Percentiles rank a stretch among this genome's conserved stretches.
These are phyloP conservation scores for Wickerhamiella brachini DNA, from an alignment of 805 yeast species.

Conservation along the genomic window DNA sequence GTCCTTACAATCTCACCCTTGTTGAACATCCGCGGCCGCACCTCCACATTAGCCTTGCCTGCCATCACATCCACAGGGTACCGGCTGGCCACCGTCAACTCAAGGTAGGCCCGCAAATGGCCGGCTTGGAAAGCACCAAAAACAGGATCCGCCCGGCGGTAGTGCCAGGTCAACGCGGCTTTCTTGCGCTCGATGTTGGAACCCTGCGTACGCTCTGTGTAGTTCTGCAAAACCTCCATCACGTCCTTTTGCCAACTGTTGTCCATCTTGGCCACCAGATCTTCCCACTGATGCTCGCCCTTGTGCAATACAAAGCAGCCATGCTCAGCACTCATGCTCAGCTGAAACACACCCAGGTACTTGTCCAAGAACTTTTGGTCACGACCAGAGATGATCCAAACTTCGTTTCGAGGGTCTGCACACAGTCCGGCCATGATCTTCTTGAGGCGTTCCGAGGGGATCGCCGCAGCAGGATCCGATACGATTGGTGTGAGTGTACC, in stretches of 20 bases:
- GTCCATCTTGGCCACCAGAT: constrained; percentile 66
- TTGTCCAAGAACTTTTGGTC: constrained; percentile 79
- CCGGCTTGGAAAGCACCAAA: constrained; percentile 78
- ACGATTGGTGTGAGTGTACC: constrained; percentile 97
- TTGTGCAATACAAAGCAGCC: constrained; percentile 79
- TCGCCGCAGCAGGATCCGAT: constrained; percentile 94
- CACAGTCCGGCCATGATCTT: constrained; percentile 45
- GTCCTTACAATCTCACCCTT: constrained; percentile 92
- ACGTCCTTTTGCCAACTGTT: constrained; percentile 93
- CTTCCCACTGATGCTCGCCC: constrained; percentile 64
- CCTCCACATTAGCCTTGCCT: constrained; percentile 95
- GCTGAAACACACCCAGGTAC: constrained; percentile 63
- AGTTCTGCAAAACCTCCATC: constrained; percentile 52
- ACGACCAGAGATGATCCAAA: constrained; percentile 94
- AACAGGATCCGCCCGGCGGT: constrained; percentile 87
- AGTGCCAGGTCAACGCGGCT: constrained; percentile 97
- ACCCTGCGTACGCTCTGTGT: constrained; percentile 85
- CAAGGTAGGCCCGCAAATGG: constrained; percentile 52
- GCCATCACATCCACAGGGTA: constrained; percentile 90
- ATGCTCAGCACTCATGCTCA: constrained; percentile 92
- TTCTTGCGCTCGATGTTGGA: constrained; percentile 74
- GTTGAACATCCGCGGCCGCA: constrained; percentile 87
- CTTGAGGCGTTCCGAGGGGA: constrained; percentile 67
- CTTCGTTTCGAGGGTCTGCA: constrained; percentile 65
- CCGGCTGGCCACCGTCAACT: constrained; percentile 41